Conservation (phyloP, 129 eudicot genomes). For the Flaveria robusta region DNA sequence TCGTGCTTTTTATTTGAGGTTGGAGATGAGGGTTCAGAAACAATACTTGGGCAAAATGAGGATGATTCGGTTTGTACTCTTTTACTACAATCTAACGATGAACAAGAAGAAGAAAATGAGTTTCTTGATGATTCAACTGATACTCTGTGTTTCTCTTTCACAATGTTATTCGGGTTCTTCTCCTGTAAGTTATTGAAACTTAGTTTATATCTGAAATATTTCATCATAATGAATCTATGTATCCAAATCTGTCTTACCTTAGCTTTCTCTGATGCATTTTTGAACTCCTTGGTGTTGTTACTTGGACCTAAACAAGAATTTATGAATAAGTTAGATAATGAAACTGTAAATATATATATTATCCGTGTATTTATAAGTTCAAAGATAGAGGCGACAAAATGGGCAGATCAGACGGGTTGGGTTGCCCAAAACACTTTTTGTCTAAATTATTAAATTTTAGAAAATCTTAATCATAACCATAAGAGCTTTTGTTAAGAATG, state of each 20-base stretch:
- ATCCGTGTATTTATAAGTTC: too few relatives aligned
- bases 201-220: conserved; percentile 12
- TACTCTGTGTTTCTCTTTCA: conserved; percentile 55
- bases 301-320: conserved; percentile 39
- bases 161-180: conserved; percentile 31
- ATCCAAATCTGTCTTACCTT: conserved; percentile 44
- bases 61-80: conserved; percentile 47
- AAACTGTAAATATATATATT: too few relatives aligned
- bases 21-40: conserved; percentile 48
- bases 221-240: conserved; percentile 5
- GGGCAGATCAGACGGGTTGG: too few relatives aligned
- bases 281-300: conserved; percentile 39
- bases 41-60: conserved; percentile 40
- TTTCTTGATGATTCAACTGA: conserved; percentile 68
- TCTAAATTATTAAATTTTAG: neutral
- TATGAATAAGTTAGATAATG: conserved; percentile 15
- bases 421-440: too few relatives aligned
- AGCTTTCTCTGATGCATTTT: conserved; percentile 32
- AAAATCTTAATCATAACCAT: neutral
- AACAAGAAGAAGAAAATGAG: conserved; percentile 69
- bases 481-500: too few relatives aligned
- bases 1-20: conserved; percentile 32
- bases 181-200: conserved; percentile 46
- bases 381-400: too few relatives aligned
- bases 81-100: conserved; percentile 51